These are phyloP conservation scores for Myxozyma udenii DNA, from an alignment of 805 yeast genomes.

Conservation along the genomic window DNA sequence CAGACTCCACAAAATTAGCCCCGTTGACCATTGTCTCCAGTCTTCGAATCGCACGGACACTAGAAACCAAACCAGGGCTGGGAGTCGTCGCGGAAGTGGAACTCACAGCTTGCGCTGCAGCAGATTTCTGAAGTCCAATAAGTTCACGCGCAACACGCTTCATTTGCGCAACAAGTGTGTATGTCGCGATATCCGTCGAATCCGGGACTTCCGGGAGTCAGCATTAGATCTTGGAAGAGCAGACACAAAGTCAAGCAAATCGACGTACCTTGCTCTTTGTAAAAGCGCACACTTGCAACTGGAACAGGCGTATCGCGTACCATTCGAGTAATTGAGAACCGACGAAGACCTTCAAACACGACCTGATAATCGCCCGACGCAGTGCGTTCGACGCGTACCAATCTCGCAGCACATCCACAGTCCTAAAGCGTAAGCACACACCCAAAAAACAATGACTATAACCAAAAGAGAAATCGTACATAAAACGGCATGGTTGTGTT, in stretches of 20 bases:
- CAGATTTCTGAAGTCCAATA: constrained; percentile 15
- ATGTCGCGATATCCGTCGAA: constrained; percentile 25
- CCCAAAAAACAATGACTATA: too few species aligned
- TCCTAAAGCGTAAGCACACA: too few species aligned
- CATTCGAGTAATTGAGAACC: constrained; percentile 9
- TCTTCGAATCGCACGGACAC: constrained; percentile 12
- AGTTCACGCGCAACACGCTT: constrained; percentile 27
- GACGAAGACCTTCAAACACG: constrained; percentile 30
- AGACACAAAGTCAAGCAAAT: neutral
- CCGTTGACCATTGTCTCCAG: constrained; percentile 21
- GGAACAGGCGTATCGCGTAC: neutral
- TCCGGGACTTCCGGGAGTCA: constrained; percentile 15
- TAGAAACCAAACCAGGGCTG: neutral
- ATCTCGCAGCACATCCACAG: constrained; percentile 28
- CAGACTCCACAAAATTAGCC: constrained; percentile 31
- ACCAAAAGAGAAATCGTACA: neutral
- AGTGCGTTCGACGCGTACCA: constrained; percentile 30
- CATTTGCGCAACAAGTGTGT: constrained; percentile 25
- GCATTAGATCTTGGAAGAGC: neutral
- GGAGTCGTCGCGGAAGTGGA: neutral
- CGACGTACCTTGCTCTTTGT: constrained; percentile 6
- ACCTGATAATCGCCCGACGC: constrained; percentile 18
- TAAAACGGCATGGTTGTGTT: constrained; percentile 1
- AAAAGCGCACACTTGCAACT: neutral
- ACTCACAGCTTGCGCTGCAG: neutral